Percentiles rank a stretch among this genome's conserved stretches.
Conservation (phyloP, 176 grass and related monocot genomes). For the Pontederia crassipes region DNA sequence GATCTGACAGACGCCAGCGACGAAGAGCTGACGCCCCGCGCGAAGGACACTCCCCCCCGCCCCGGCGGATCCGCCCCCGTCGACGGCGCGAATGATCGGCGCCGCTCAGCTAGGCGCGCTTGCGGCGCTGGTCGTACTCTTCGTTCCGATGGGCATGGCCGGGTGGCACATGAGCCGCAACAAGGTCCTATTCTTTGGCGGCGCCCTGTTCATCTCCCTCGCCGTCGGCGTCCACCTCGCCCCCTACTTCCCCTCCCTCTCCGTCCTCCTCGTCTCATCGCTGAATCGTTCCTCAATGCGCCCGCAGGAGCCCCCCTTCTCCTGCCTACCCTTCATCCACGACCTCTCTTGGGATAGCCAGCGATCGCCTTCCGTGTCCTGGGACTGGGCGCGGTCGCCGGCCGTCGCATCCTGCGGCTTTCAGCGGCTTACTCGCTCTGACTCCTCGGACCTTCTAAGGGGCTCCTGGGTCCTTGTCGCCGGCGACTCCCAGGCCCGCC, state of each 20-base stretch:
- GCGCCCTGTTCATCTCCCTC: constrained; percentile 78
- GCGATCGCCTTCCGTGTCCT: constrained; percentile 12
- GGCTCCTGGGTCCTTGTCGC: constrained; percentile 88
- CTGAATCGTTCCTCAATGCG: constrained; percentile 20
- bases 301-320: constrained; percentile 2
- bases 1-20: too few species aligned
- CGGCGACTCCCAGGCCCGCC: constrained; percentile 84
- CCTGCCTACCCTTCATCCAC: constrained; percentile 50
- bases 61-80: not conserved
- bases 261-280: constrained; percentile 40
- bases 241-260: constrained; percentile 59
- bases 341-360: constrained; percentile 40
- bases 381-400: constrained; percentile 50
- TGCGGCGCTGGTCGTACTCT: constrained; percentile 70
- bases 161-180: constrained; percentile 84
- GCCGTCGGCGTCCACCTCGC: constrained; percentile 75
- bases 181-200: constrained; percentile 94
- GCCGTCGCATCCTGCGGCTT: constrained; percentile 51
- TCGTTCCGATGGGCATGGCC: constrained; percentile 82
- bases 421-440: constrained; percentile 45
- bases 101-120: constrained; percentile 50
- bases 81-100: constrained; percentile 27
- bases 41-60: too few species aligned
- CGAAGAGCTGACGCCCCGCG: too few species aligned
- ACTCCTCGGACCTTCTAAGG: constrained; percentile 67